A percentile compares a stretch with the other conserved stretches of the same genome.
phyloP scores from a whole-genome alignment of 2,329 filamentous ascomycete species.

The Sclerotinia minor region DNA sequence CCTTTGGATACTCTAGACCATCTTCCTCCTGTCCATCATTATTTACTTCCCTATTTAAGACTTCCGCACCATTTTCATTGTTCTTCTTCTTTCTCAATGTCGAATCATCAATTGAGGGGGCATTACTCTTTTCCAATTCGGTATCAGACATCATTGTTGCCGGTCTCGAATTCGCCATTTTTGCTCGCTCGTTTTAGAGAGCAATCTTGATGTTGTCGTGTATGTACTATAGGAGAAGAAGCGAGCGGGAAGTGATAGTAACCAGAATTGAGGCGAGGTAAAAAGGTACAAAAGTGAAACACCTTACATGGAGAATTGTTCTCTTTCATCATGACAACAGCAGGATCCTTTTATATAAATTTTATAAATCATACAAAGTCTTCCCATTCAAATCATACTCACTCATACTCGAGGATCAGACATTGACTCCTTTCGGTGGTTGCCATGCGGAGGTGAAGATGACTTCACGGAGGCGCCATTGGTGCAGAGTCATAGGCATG shows the following conservation, averaged over 20 bases:
- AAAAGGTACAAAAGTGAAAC: neutral
- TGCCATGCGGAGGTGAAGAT: neutral
- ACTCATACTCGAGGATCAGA: neutral
- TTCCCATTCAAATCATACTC: neutral
- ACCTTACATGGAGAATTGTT: neutral
- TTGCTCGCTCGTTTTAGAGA: neutral
- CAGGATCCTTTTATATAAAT: conserved; percentile 3
- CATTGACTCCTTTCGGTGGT: neutral
- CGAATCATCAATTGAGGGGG: conserved; percentile 29
- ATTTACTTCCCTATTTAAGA: conserved; percentile 20
- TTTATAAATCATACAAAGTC: neutral
- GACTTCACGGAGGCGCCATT: neutral
- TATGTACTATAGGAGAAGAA: neutral
- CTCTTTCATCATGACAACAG: neutral
- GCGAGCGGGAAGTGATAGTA: neutral
- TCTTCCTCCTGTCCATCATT: conserved; percentile 24
- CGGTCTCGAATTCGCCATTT: conserved; percentile 11
- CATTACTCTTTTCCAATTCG: conserved; percentile 29
- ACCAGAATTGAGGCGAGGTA: neutral
- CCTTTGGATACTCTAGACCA: conserved; percentile 38
- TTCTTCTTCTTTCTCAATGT: conserved; percentile 30
- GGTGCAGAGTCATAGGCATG: neutral
- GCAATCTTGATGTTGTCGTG: neutral
- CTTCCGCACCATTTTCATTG: conserved; percentile 27
- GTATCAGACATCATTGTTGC: conserved; percentile 11